Conservation (phyloP, 2,329 filamentous ascomycete species). For the Monilinia fructigena region DNA sequence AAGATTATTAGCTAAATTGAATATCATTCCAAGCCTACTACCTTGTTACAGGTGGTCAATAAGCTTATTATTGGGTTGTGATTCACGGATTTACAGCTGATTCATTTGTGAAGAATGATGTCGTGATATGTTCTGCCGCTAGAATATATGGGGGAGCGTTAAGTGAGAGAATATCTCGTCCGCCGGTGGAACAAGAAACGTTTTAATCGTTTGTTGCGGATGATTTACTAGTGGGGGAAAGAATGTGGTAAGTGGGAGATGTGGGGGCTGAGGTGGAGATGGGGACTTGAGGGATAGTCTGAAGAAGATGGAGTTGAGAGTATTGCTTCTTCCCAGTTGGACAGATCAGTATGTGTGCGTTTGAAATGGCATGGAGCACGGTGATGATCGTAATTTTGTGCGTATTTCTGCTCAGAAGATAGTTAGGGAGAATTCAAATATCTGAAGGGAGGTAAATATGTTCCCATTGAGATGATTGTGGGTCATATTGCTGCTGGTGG, state of each 20-base stretch:
- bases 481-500: slow-evolving; percentile 42
- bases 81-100: slow-evolving; percentile 42
- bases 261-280: slow-evolving; percentile 33
- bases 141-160: slow-evolving; percentile 34
- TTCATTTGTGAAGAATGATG: slow-evolving; percentile 28
- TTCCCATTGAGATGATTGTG: slow-evolving; percentile 42
- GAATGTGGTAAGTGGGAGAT: slow-evolving; percentile 49
- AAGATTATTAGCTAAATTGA: too few species aligned
- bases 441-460: slow-evolving; percentile 38
- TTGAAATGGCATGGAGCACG: slow-evolving; percentile 36
- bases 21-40: too few species aligned
- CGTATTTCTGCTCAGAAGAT: slow-evolving; percentile 29
- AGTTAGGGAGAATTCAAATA: slow-evolving; percentile 40
- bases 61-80: slow-evolving; percentile 48
- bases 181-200: slow-evolving; percentile 36
- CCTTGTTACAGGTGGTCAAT: slow-evolving; percentile 51
- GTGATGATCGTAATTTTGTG: background rate
- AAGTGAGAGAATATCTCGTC: slow-evolving; percentile 41
- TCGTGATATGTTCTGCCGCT: too few species aligned
- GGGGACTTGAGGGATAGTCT: slow-evolving; percentile 51
- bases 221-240: slow-evolving; percentile 44
- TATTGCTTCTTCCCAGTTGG: slow-evolving; percentile 58
- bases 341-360: slow-evolving; percentile 63
- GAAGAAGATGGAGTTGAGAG: slow-evolving; percentile 59
- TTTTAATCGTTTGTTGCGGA: slow-evolving; percentile 47